Evolutionary conservation across 306 rosid genomes (phyloP), one percentile per base, ranked within the genome.

Genomic region (Arachis stenosperma): DNA sequence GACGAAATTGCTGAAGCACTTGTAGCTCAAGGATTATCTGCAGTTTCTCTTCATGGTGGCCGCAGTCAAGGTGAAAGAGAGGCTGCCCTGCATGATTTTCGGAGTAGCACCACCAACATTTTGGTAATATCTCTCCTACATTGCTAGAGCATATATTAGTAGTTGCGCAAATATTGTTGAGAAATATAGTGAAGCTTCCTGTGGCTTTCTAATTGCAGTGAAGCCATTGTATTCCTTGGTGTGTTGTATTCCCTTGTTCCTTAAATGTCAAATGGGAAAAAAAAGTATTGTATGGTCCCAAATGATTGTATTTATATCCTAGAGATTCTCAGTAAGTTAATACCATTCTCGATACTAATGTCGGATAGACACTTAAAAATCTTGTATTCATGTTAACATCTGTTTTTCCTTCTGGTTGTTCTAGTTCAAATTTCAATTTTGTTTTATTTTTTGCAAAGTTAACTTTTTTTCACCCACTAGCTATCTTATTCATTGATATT

Each of bases 1-100:
- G 95, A 91, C 29, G 96, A 91, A 65, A 85, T 91, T 64, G 87
- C 89, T 67, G 96, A 91, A 79, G 95, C 95, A 27, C 81, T 91
- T 86, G 83, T 89, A 61, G 97, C 92, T 54, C 86, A 91, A 87
- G 97, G 92, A 40, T 83, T 91, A 78, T 88, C 88, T 75, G 95
- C 97, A 27, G 97, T 84, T 79, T 89, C 96, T 57, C 91, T 91
- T 78, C 97, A 91, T 77, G 96, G 97, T 74, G 97, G 97, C 56
- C 97, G 95, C 52, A 84, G 90, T 79, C 97, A 91, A 67, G 78
- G 55, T 67, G 97, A 91, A 86, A 84, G 97, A 84, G 97, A 91
- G 84, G 82, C 92, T 70, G 97, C 97, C 40, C 67, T 91, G 76
- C 88, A 83, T 46, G 87, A 87, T 71, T 91, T 91, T 69, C 84